Base-by-base conservation (phyloP, 2,329 filamentous ascomycete species). In the Dactylellina haptotyla region DNA sequence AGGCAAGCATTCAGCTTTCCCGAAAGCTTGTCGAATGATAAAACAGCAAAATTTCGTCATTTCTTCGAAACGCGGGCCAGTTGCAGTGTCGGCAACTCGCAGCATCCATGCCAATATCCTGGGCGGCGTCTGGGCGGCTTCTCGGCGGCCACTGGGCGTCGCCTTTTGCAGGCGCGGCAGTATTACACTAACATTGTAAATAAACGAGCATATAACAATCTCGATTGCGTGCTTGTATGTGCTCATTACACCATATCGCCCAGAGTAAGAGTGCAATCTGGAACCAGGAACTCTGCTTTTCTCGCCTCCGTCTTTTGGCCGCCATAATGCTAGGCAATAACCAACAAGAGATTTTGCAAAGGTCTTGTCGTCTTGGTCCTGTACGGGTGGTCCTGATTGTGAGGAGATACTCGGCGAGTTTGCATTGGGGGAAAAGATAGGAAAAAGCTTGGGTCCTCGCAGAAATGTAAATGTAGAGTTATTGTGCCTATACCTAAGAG, bases 21-120 rank as follows among this genome's bases (percentile, higher is more conserved):
- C 41, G 30, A 62, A 69, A 71, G 66, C 66, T 71, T 71, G 58
- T 71, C 66, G 66, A 71, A 71, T 71, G 66, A 57, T 43, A 71
- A 45, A 23, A 39, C 66, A 71, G 66, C 57, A 37, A 71, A 63
- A 71, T 71, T 63, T 58, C 66, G 43, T 62, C 66, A 71, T 71
- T 41, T 28, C 14, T 10, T 23, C 50, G 23, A 10, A 23, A 16
- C 30, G 25, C 57, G 32, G 32, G 16, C 57, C 39, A 16, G 39
- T 51, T n/a, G 32, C 18, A 39, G 20, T 54, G 6, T 20, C 20
- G 4, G 16, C 12, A 53, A 34, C 4, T 32, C 18, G 26, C 48
- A 53, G 12, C 45, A 53, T n/a, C 30, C 45, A 28, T 28, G 66
- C 66, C 66, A 71, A 71, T 58, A 63, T 53, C 57, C 62, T 66